A percentile compares a stretch with the other conserved stretches of the same genome.
phyloP scores from a whole-genome alignment of 805 yeast species.

The Kuraishia molischiana region DNA sequence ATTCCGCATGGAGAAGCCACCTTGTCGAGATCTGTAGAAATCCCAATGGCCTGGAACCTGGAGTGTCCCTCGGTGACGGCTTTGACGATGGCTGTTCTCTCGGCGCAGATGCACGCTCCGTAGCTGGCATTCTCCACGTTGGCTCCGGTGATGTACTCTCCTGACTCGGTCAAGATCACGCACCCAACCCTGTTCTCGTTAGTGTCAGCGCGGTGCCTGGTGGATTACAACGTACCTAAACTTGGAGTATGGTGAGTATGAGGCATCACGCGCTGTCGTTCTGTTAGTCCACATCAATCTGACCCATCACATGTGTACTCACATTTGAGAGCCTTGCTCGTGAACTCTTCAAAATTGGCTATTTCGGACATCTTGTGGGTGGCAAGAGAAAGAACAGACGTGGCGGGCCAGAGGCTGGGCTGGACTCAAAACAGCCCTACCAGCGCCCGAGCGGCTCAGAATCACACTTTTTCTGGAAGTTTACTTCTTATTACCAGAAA shows the following conservation, averaged over 20 bases:
- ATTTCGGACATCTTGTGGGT: too few relatives aligned
- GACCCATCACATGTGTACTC: background rate
- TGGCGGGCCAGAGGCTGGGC: too few relatives aligned
- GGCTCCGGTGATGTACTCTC: constrained; percentile 56
- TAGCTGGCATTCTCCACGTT: constrained; percentile 92
- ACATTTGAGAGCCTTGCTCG: background rate
- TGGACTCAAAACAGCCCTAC: too few relatives aligned
- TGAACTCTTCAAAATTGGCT: background rate
- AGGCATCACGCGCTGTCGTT: constrained; percentile 29
- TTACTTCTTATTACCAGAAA: too few relatives aligned
- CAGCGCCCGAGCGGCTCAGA: too few relatives aligned
- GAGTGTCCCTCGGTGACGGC: constrained; percentile 35
- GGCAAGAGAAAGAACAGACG: too few relatives aligned
- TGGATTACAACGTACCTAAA: constrained; percentile 32
- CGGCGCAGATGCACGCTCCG: constrained; percentile 72
- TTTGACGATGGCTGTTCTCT: constrained; percentile 51
- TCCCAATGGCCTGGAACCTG: constrained; percentile 50
- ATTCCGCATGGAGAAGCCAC: constrained; percentile 88
- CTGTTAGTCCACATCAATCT: background rate
- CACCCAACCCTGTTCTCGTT: constrained; percentile 69
- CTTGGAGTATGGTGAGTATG: constrained; percentile 67
- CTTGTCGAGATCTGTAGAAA: constrained; percentile 48
- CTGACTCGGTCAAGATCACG: constrained; percentile 43
- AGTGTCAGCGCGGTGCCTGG: too few relatives aligned
- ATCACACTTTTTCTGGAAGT: too few relatives aligned